Base-by-base conservation (phyloP, 2,329 filamentous ascomycete species). In the Rugonectria rugulosa region DNA sequence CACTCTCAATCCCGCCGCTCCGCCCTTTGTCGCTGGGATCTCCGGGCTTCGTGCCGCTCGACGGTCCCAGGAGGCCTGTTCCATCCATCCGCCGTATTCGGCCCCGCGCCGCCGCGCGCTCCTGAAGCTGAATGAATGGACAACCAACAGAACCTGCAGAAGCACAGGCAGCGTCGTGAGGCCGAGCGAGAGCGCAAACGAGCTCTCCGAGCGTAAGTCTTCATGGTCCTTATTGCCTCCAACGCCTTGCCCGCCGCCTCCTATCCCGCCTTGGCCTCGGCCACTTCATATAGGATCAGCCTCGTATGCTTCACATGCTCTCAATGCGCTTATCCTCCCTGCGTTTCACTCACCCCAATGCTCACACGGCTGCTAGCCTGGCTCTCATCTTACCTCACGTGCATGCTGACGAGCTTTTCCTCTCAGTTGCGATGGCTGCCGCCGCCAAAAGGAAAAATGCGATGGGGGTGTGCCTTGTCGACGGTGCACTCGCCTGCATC, bases 371-470 rank as follows among this genome's bases (percentile, higher is more conserved):
- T 17, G 23, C 19, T 20, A 5, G 23, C 17, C 11, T n/a, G 10
- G 20, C 15, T 11, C 26, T 34, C 7, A n/a, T 27, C 24, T 41
- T 26, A 17, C 9, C 15, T 27, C 6, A 29, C 15, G 12, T 19
- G n/a, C 10, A 24, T 31, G 23, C 49, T 56, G 15, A 56, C 41
- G 7, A 5, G 24, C 6, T 41, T 34, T 45, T 27, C 19, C 34
- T 31, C 15, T 26, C 42, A 83, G 81, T 55, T 84, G 81, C 63
- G 80, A 82, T 64, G 78, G 78, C 47, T 84, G 81, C 67, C 79
- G 81, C 55, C 75, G 80, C 58, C 75, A 81, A 53, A 84, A 84
- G 64, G 81, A 84, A 67, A 82, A 83, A 69, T 84, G 81, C 62
- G 80, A 83, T 61, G 81, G 81, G 41, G 81, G 81, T 44, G 73